Percentiles rank a stretch among this genome's conserved stretches.
Evolutionary conservation across 2,329 filamentous ascomycete species (phyloP).

Genomic region (Lachnellula arida): DNA sequence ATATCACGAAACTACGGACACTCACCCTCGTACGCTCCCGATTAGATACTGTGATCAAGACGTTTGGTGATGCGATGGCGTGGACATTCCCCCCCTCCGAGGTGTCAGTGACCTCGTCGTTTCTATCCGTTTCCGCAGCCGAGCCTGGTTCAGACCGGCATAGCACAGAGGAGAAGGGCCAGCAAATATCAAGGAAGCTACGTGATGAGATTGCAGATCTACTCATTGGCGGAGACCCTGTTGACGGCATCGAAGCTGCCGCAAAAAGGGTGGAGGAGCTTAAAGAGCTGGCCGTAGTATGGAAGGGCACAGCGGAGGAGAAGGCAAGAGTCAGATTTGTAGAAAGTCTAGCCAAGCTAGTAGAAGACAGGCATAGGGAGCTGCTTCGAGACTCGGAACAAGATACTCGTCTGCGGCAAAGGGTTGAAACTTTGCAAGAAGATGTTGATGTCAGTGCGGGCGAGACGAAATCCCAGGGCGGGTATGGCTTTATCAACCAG

Average conservation of each 20-base stretch:
- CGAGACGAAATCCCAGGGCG: conserved; percentile 24
- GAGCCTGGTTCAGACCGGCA: conserved; percentile 62
- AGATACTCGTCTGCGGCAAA: conserved; percentile 22
- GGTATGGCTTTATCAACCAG: conserved; percentile 34
- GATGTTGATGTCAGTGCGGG: conserved; percentile 14
- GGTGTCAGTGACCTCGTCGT: conserved; percentile 74
- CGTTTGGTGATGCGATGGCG: conserved; percentile 92
- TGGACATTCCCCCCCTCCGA: conserved; percentile 90
- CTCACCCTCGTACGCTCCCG: conserved; percentile 76
- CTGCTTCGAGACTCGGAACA: conserved; percentile 30
- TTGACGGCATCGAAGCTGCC: conserved; percentile 69
- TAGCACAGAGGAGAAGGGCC: conserved; percentile 79
- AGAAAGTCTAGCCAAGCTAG: conserved; percentile 72
- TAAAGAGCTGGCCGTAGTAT: conserved; percentile 71
- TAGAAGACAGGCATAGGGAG: conserved; percentile 61
- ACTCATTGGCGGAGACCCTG: conserved; percentile 55
- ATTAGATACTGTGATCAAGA: conserved; percentile 85
- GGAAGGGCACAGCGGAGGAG: conserved; percentile 95
- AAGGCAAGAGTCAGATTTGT: conserved; percentile 78
- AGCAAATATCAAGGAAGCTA: conserved; percentile 68
- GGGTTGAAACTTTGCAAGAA: conserved; percentile 24
- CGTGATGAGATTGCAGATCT: conserved; percentile 68
- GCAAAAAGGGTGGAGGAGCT: conserved; percentile 70
- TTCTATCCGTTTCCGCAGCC: conserved; percentile 85
- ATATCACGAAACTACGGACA: conserved; percentile 75